Evolutionary conservation across 768 basidiomycete genomes (phyloP).

Genomic region (Leccinellum albellum): DNA sequence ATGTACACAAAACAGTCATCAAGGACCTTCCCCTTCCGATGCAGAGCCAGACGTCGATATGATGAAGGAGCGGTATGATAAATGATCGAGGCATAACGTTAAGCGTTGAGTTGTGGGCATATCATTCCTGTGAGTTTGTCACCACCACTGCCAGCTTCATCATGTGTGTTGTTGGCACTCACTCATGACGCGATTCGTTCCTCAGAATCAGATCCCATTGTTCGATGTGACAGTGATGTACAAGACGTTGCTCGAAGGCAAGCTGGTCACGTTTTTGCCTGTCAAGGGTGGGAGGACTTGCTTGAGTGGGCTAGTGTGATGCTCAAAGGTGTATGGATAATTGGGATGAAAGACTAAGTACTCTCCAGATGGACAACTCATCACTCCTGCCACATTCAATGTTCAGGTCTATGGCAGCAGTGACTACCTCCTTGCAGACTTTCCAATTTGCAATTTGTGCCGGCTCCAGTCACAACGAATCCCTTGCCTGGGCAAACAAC

Average conservation of each 20-base stretch:
- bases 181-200: not conserved
- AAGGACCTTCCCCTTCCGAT: constrained; percentile 39
- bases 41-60: constrained; percentile 47
- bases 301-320: constrained; percentile 59
- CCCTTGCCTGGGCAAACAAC: too few relatives aligned
- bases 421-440: too few relatives aligned
- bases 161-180: not conserved
- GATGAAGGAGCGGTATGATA: constrained; percentile 64
- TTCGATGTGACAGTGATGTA: constrained; percentile 39
- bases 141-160: not conserved
- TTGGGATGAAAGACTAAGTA: constrained; percentile 58
- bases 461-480: too few relatives aligned
- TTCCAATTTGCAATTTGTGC: too few relatives aligned
- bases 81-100: constrained; percentile 58
- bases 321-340: constrained; percentile 54
- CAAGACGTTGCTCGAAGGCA: constrained; percentile 56
- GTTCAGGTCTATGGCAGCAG: too few relatives aligned
- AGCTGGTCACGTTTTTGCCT: constrained; percentile 52
- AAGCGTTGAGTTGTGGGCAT: constrained; percentile 77
- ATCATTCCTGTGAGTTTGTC: constrained; percentile 66
- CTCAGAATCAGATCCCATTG: constrained; percentile 45
- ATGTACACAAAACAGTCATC: constrained; percentile 45
- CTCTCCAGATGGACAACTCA: too few relatives aligned
- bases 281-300: constrained; percentile 30
- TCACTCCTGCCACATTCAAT: too few relatives aligned